These are phyloP conservation scores for Neopestalotiopsis sp. DNA, from an alignment of 2,329 filamentous ascomycete species.

Conservation along the genomic window DNA sequence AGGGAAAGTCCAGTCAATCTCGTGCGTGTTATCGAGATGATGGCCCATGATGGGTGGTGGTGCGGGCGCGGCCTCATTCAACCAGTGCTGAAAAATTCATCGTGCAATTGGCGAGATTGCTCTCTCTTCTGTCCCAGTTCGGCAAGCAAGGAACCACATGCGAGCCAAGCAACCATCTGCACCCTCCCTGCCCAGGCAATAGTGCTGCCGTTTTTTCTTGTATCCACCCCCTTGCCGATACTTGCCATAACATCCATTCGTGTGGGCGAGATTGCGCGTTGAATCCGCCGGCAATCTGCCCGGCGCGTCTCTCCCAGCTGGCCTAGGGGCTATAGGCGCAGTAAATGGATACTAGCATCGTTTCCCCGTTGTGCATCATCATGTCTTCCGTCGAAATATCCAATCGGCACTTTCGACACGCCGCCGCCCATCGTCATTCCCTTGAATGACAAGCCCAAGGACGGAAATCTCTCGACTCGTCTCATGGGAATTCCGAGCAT, in stretches of 20 bases:
- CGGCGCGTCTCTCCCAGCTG: slow-evolving; percentile 2
- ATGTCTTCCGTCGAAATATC: not conserved
- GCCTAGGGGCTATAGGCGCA: not conserved
- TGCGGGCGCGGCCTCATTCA: slow-evolving; percentile 29
- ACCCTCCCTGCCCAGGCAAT: not conserved
- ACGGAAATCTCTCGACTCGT: not conserved
- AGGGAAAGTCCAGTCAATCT: slow-evolving; percentile 14
- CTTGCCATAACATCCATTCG: slow-evolving; percentile 18
- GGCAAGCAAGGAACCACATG: slow-evolving; percentile 22
- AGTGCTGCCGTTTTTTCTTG: slow-evolving; percentile 8
- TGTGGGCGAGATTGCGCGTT: slow-evolving; percentile 17
- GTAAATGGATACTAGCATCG: slow-evolving; percentile 4
- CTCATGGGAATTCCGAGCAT: not conserved
- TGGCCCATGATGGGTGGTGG: slow-evolving; percentile 10
- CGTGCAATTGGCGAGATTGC: slow-evolving; percentile 33
- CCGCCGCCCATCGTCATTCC: not conserved
- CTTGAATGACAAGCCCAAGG: not conserved
- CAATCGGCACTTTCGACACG: slow-evolving; percentile 6
- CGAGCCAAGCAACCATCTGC: slow-evolving; percentile 5
- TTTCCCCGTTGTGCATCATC: slow-evolving; percentile 7
- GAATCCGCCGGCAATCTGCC: slow-evolving; percentile 15
- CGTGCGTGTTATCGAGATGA: slow-evolving; percentile 18
- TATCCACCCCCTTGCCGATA: slow-evolving; percentile 23
- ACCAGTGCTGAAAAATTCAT: slow-evolving; percentile 17
- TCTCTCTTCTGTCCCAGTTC: slow-evolving; percentile 24